Percentiles rank a stretch among this genome's conserved stretches.
These are phyloP conservation scores for Suillus subaureus DNA, from an alignment of 768 basidiomycete genomes.

Conservation along the genomic window DNA sequence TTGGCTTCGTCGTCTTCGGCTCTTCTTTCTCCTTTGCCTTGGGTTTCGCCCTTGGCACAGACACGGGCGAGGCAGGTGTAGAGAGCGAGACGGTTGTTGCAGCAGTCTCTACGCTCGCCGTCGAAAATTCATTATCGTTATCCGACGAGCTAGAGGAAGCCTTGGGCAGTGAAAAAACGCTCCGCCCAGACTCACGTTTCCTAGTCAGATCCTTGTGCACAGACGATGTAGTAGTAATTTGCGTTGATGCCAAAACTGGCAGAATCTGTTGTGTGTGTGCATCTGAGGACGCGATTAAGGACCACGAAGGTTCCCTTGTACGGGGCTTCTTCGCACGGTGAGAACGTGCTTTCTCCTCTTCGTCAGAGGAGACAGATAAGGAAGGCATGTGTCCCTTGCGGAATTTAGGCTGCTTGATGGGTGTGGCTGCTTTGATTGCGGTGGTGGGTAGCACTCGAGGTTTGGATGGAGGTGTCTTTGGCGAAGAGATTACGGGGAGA, in stretches of 20 bases:
- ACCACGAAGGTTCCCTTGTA: conserved; percentile 37
- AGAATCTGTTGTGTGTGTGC: conserved; percentile 21
- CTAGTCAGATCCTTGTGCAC: conserved; percentile 9
- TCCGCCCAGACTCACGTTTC: conserved; percentile 21
- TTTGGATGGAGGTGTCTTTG: conserved; percentile 30
- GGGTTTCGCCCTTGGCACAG: conserved; percentile 20
- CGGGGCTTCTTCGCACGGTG: conserved; percentile 65
- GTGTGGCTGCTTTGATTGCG: conserved; percentile 21
- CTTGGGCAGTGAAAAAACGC: conserved; percentile 24
- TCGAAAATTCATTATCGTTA: conserved; percentile 36
- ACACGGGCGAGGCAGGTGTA: conserved; percentile 21
- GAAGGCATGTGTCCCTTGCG: conserved; percentile 39
- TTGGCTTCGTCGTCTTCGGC: conserved; percentile 23
- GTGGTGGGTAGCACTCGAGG: conserved; percentile 5
- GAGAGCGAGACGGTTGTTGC: conserved; percentile 28
- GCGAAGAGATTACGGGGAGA: conserved; percentile 6
- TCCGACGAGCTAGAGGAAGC: conserved; percentile 29
- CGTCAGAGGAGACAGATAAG: conserved; percentile 68
- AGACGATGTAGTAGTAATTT: conserved; percentile 25
- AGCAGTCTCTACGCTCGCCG: conserved; percentile 33
- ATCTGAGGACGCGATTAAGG: conserved; percentile 25
- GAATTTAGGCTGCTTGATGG: conserved; percentile 22
- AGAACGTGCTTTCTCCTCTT: conserved; percentile 69
- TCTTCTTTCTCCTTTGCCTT: conserved; percentile 19
- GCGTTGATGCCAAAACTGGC: conserved; percentile 18